Evolutionary conservation across 164 flowering plant species (phyloP).

Genomic region (Tetracentron sinense): DNA sequence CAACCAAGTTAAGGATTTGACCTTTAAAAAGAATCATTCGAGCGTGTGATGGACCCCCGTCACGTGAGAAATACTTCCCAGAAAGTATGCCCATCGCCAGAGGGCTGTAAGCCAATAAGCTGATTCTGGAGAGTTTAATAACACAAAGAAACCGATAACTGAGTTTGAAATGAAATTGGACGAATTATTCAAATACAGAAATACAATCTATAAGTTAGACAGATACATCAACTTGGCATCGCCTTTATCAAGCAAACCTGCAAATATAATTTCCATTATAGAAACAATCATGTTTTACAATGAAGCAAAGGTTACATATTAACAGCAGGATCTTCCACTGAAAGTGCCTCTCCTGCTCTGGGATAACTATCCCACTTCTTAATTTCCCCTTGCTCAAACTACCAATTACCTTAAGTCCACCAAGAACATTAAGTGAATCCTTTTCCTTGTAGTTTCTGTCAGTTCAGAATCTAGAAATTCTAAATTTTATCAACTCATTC

Average conservation of each 20-base stretch:
- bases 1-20: slow-evolving; percentile 11
- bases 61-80: slow-evolving; percentile 63
- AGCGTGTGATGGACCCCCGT: slow-evolving; percentile 62
- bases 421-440: too few relatives aligned
- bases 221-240: background rate
- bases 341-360: background rate
- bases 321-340: background rate
- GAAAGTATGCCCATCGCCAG: slow-evolving; percentile 91
- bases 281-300: background rate
- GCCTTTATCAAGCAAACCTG: background rate
- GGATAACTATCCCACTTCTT: background rate
- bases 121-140: slow-evolving; percentile 36
- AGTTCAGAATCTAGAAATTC: too few relatives aligned
- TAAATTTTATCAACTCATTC: too few relatives aligned
- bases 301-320: background rate
- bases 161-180: background rate
- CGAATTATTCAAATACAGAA: background rate
- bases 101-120: slow-evolving; percentile 83
- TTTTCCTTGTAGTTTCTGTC: too few relatives aligned
- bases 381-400: too few relatives aligned
- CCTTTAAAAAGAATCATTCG: slow-evolving; percentile 78
- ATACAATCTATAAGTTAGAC: background rate
- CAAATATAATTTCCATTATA: background rate
- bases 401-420: too few relatives aligned
- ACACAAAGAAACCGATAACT: background rate